Evolutionary conservation across 805 yeast species (phyloP).

Genomic region (Myxozyma udenii): DNA sequence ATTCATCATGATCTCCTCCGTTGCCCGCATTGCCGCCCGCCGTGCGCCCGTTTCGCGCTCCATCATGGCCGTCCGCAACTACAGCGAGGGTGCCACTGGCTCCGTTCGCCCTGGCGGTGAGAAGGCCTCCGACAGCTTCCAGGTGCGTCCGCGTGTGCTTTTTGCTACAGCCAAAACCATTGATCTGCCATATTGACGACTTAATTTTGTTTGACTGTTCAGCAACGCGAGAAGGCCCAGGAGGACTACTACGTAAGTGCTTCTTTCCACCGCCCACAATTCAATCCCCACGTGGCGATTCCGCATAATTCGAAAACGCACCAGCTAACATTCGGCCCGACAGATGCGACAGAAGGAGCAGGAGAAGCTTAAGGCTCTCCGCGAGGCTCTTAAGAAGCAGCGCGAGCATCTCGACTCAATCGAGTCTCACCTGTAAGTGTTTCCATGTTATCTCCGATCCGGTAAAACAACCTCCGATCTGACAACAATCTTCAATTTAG

Average conservation of each 20-base stretch:
- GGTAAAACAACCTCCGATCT: neutral
- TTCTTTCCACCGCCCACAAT: neutral
- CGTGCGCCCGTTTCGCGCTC: constrained; percentile 22
- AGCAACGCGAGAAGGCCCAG: constrained; percentile 88
- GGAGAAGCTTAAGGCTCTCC: constrained; percentile 75
- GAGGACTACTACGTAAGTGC: constrained; percentile 54
- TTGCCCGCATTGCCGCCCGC: constrained; percentile 24
- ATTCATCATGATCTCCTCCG: constrained; percentile 19
- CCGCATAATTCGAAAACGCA: neutral
- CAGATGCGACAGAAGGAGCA: constrained; percentile 77
- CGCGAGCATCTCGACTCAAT: constrained; percentile 31
- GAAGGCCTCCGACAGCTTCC: constrained; percentile 57
- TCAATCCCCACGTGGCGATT: neutral
- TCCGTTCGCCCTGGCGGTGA: constrained; percentile 53
- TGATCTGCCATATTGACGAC: neutral
- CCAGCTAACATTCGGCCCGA: neutral
- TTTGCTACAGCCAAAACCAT: neutral
- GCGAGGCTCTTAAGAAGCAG: constrained; percentile 72
- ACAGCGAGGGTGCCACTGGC: constrained; percentile 62
- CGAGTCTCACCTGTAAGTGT: constrained; percentile 31
- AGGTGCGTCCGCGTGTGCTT: constrained; percentile 8
- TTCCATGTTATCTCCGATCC: neutral
- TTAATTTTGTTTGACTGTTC: constrained; percentile 24
- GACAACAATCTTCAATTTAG: constrained; percentile 4
- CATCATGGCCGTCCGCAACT: constrained; percentile 38